A percentile compares a stretch with the other conserved stretches of the same genome.
Conservation (phyloP, 176 grass and related monocot species). For the Paspalum vaginatum region DNA sequence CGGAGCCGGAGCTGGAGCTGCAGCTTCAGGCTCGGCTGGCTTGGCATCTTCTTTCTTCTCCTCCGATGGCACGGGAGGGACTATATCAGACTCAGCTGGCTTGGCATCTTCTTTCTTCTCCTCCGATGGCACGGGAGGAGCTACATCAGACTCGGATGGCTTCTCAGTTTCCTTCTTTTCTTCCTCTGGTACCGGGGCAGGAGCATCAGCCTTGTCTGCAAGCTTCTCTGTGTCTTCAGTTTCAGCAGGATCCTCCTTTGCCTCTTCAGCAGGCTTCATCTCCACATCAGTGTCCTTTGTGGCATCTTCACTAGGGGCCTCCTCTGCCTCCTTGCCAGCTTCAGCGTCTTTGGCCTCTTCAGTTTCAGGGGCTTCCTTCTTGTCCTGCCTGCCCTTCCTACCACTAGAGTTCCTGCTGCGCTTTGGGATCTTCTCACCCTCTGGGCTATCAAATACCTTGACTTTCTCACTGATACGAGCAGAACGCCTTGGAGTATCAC, state of each 20-base stretch:
- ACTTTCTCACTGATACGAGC: conserved; percentile 90
- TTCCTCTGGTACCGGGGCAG: conserved; percentile 23
- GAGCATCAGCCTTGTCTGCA: conserved; percentile 22
- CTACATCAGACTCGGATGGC: conserved; percentile 16
- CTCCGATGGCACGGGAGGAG: neutral
- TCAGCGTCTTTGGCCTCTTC: conserved; percentile 54
- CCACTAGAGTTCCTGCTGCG: conserved; percentile 54
- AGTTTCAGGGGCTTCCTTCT: conserved; percentile 45
- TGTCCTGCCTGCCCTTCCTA: conserved; percentile 55
- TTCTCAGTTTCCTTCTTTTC: conserved; percentile 28
- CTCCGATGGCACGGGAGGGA: neutral
- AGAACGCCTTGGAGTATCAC: conserved; percentile 91
- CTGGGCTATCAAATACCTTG: conserved; percentile 70
- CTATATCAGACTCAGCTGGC: neutral
- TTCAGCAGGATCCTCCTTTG: conserved; percentile 25
- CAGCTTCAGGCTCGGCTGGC: neutral
- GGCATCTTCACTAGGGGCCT: conserved; percentile 38
- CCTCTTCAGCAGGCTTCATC: conserved; percentile 55
- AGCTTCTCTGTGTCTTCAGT: conserved; percentile 34
- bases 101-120: neutral
- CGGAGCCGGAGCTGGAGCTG: too few species aligned
- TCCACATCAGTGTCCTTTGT: conserved; percentile 46
- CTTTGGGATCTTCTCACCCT: conserved; percentile 77
- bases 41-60: neutral
- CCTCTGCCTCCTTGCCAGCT: conserved; percentile 30